phyloP scores from a whole-genome alignment of 2,329 filamentous ascomycete genomes.

The Diaporthe longicolla region DNA sequence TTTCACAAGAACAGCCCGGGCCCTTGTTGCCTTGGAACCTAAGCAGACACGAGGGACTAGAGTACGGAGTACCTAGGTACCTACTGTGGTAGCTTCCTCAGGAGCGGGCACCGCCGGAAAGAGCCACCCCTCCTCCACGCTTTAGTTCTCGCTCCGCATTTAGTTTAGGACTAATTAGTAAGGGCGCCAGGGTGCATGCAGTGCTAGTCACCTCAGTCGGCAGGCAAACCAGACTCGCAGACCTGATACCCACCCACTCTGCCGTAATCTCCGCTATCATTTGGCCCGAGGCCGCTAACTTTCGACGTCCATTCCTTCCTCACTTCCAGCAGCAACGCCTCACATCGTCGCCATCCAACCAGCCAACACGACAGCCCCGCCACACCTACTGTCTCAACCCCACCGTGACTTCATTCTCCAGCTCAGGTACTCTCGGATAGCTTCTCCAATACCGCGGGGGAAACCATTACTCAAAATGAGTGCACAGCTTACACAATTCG shows the following conservation, averaged over 20 bases:
- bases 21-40: slow-evolving; percentile 8
- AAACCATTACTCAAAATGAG: slow-evolving; percentile 52
- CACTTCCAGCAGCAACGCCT: neutral
- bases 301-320: slow-evolving; percentile 18
- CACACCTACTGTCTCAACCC: neutral
- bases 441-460: neutral
- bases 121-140: slow-evolving; percentile 9
- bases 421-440: slow-evolving; percentile 35
- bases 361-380: neutral
- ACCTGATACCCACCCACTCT: slow-evolving; percentile 9
- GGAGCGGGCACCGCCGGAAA: slow-evolving; percentile 15
- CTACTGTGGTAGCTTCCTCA: no score
- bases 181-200: no score
- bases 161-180: neutral
- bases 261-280: slow-evolving; percentile 27
- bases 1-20: neutral
- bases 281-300: neutral
- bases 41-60: neutral
- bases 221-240: neutral
- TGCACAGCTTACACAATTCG: slow-evolving; percentile 59
- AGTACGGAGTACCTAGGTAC: no score
- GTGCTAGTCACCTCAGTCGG: neutral
- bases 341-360: neutral
- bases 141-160: neutral
- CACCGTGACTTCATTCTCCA: slow-evolving; percentile 1